phyloP scores from a whole-genome alignment of 2,329 filamentous ascomycete species.

The Colletotrichum higginsianum region DNA sequence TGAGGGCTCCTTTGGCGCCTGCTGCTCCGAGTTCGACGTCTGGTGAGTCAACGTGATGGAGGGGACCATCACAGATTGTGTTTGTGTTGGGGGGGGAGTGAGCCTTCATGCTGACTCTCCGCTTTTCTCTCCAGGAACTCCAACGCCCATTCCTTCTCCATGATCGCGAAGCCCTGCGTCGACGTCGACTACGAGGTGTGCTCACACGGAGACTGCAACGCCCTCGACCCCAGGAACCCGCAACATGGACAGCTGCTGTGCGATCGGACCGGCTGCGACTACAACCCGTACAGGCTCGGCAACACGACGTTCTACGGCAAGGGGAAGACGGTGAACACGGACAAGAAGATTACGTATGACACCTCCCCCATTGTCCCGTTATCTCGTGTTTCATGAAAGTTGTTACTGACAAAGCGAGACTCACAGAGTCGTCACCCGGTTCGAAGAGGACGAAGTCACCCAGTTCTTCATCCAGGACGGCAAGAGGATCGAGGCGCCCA shows the following conservation, averaged over 20 bases:
- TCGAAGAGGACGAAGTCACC: conserved; percentile 65
- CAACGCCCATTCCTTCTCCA: conserved; percentile 65
- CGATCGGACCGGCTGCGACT: conserved; percentile 76
- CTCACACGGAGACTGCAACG: conserved; percentile 49
- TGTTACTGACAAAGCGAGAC: too few species aligned
- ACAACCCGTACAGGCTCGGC: conserved; percentile 75
- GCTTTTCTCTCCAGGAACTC: conserved; percentile 52
- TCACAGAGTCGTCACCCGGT: conserved; percentile 72
- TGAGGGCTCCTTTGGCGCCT: conserved; percentile 63
- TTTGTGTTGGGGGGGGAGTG: too few species aligned
- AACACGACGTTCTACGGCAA: conserved; percentile 72
- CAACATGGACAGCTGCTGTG: conserved; percentile 62
- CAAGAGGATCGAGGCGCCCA: conserved; percentile 64
- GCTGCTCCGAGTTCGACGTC: conserved; percentile 71
- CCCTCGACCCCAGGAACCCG: too few species aligned
- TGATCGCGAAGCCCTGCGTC: conserved; percentile 29
- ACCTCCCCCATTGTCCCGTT: not conserved
- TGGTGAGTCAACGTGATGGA: conserved; percentile 61
- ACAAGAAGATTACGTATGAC: conserved; percentile 63
- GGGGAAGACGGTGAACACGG: conserved; percentile 70
- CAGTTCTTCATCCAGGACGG: conserved; percentile 75
- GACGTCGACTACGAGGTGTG: conserved; percentile 4
- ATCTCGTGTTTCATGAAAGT: not conserved
- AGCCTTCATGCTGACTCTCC: not conserved
- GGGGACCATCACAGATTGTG: too few species aligned